These are phyloP conservation scores for Rhynchosporium graminicola DNA, from an alignment of 2,329 filamentous ascomycete genomes.

Conservation along the genomic window DNA sequence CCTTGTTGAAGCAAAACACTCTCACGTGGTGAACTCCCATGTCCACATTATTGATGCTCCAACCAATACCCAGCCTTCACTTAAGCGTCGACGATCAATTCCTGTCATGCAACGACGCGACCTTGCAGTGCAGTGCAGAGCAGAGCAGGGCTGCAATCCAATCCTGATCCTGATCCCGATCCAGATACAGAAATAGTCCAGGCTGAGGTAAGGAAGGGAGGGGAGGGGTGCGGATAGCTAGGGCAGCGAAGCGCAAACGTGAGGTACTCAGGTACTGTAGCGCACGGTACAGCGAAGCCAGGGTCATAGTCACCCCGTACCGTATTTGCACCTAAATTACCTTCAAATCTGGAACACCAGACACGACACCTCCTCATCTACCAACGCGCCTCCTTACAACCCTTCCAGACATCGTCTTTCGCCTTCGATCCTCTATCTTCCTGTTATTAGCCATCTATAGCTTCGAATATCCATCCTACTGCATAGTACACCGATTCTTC, in stretches of 20 bases:
- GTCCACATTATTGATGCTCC: neutral
- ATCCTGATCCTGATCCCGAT: conserved; percentile 4
- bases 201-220: neutral
- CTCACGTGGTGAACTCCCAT: conserved; percentile 1
- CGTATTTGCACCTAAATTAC: neutral
- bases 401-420: neutral
- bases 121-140: conserved; percentile 24
- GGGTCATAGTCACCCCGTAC: neutral
- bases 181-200: neutral
- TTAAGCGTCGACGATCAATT: conserved; percentile 20
- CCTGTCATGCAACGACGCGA: conserved; percentile 26
- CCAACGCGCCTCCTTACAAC: conserved; percentile 9
- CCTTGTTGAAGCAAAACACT: neutral
- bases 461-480: conserved; percentile 11
- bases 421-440: neutral
- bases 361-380: neutral
- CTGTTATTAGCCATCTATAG: neutral
- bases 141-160: conserved; percentile 7
- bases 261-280: no score
- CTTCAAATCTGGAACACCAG: conserved; percentile 5
- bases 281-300: no score
- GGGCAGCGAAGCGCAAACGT: no score
- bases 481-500: conserved; percentile 12
- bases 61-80: neutral
- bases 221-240: neutral